Evolutionary conservation across 768 basidiomycete genomes (phyloP).

Genomic region (Leccinum disarticulatum): DNA sequence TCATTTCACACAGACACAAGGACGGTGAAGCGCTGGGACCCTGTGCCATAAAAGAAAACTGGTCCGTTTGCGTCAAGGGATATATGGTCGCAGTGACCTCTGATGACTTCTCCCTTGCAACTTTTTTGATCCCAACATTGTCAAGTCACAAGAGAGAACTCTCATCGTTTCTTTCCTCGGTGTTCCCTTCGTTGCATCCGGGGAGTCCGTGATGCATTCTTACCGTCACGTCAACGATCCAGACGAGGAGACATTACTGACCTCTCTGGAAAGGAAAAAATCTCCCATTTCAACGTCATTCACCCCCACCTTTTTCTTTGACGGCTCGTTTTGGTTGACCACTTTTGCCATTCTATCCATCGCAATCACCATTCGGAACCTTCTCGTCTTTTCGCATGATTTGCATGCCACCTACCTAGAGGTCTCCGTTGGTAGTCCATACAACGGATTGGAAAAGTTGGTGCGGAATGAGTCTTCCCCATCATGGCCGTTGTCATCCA

Average conservation of each 20-base stretch:
- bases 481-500: slow-evolving; percentile 27
- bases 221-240: slow-evolving; percentile 14
- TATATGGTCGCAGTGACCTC: slow-evolving; percentile 5
- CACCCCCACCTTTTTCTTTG: slow-evolving; percentile 4
- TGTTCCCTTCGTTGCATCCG: neutral
- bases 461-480: slow-evolving; percentile 29
- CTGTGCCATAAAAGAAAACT: neutral
- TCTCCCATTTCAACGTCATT: neutral
- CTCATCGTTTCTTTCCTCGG: slow-evolving; percentile 8
- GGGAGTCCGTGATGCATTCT: slow-evolving; percentile 3
- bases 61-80: neutral
- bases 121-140: neutral
- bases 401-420: slow-evolving; percentile 4
- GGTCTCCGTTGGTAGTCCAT: slow-evolving; percentile 18
- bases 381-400: slow-evolving; percentile 13
- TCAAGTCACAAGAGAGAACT: neutral
- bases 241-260: slow-evolving; percentile 19
- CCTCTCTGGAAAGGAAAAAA: neutral
- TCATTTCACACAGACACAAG: slow-evolving; percentile 6
- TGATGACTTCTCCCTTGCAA: neutral
- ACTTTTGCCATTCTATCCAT: slow-evolving; percentile 18
- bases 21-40: slow-evolving; percentile 1
- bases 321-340: slow-evolving; percentile 23
- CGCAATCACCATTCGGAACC: slow-evolving; percentile 21
- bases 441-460: slow-evolving; percentile 24